Conservation (phyloP, 495 filamentous ascomycete genomes). For the Penicillium malachiteum region DNA sequence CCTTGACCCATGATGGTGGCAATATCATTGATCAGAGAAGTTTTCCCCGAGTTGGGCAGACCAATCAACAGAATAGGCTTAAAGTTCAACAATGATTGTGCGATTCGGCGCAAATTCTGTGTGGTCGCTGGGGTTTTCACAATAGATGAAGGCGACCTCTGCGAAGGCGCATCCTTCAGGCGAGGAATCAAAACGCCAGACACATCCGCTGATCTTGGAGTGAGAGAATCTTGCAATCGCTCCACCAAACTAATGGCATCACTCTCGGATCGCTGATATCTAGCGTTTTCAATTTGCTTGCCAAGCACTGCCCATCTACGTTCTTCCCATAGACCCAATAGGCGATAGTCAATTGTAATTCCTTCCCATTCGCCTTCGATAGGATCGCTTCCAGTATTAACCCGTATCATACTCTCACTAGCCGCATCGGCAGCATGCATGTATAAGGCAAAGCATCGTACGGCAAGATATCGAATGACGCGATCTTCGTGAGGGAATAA, state of each 20-base stretch:
- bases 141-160: slow-evolving; percentile 47
- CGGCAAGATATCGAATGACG: slow-evolving; percentile 73
- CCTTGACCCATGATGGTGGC: slow-evolving; percentile 73
- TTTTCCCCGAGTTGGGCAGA: slow-evolving; percentile 86
- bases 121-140: slow-evolving; percentile 70
- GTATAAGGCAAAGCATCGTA: slow-evolving; percentile 75
- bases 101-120: slow-evolving; percentile 67
- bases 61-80: slow-evolving; percentile 80
- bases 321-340: slow-evolving; percentile 80
- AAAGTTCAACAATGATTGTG: slow-evolving; percentile 58
- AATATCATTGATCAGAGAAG: slow-evolving; percentile 77
- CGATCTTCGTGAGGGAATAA: slow-evolving; percentile 62
- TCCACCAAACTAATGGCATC: slow-evolving; percentile 31
- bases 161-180: slow-evolving; percentile 45
- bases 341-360: slow-evolving; percentile 74
- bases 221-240: slow-evolving; percentile 44
- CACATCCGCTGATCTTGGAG: slow-evolving; percentile 51
- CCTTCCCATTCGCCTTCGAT: slow-evolving; percentile 75
- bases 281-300: slow-evolving; percentile 20
- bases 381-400: slow-evolving; percentile 59
- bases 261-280: slow-evolving; percentile 21
- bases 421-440: slow-evolving; percentile 79
- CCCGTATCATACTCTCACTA: slow-evolving; percentile 64
- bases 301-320: slow-evolving; percentile 39
- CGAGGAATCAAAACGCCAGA: slow-evolving; percentile 67